These are phyloP conservation scores for Capillidium heterosporum DNA, from an alignment of 371 early-diverging fungal genomes.

Conservation along the genomic window DNA sequence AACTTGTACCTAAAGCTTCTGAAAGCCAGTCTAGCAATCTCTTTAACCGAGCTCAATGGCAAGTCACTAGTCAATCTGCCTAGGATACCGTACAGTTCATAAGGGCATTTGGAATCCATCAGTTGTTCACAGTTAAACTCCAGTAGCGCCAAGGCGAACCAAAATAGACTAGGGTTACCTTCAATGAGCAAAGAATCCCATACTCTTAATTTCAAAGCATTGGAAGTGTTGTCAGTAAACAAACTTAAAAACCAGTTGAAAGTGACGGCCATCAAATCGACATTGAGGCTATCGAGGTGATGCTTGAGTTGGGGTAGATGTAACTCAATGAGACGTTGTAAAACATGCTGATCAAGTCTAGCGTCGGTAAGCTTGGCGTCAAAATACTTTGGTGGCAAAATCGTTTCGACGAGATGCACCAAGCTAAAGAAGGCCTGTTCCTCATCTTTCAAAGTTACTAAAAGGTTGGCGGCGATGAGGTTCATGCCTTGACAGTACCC, in stretches of 20 bases:
- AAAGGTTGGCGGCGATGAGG: slow-evolving; percentile 15
- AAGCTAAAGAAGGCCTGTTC: slow-evolving; percentile 20
- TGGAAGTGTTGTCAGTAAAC: slow-evolving; percentile 16
- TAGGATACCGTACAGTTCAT: no score
- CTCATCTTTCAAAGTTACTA: slow-evolving; percentile 14
- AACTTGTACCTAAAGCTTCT: no score
- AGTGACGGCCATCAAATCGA: slow-evolving; percentile 16
- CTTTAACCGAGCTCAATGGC: no score
- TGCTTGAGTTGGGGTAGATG: slow-evolving; percentile 12
- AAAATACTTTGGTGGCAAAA: slow-evolving; percentile 16
- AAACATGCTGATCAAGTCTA: slow-evolving; percentile 17
- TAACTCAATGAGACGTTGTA: slow-evolving; percentile 14
- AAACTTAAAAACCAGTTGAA: slow-evolving; percentile 22
- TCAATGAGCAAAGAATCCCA: slow-evolving; percentile 20
- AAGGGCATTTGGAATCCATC: no score
- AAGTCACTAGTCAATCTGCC: no score
- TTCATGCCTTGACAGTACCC: slow-evolving; percentile 23
- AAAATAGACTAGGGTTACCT: slow-evolving; percentile 14
- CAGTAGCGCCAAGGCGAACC: slow-evolving; percentile 15
- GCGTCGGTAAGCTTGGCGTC: slow-evolving; percentile 14
- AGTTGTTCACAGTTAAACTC: no score
- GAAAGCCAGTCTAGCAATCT: no score
- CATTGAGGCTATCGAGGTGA: slow-evolving; percentile 14
- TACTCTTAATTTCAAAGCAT: slow-evolving; percentile 13
- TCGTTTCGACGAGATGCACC: slow-evolving; percentile 12